phyloP scores from a whole-genome alignment of 1,284 basidiomycete species.

The Pholiota adiposa region DNA sequence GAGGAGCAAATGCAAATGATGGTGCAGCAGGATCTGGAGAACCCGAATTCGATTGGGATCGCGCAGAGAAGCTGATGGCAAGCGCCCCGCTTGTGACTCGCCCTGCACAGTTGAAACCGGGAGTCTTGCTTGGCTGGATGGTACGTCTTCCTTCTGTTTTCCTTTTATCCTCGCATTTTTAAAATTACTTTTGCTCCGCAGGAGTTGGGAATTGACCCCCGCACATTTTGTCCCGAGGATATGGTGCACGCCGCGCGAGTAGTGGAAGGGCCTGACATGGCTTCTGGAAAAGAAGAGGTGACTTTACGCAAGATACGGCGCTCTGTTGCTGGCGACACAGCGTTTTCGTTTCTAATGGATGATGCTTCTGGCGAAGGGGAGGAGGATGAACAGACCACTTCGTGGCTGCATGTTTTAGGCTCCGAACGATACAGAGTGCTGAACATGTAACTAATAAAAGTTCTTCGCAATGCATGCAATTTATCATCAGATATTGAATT shows the following conservation, averaged over 20 bases:
- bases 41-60: constrained; percentile 39
- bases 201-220: constrained; percentile 7
- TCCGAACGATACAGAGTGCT: not conserved
- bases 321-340: not conserved
- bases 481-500: not conserved
- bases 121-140: constrained; percentile 55
- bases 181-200: not conserved
- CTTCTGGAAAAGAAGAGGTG: not conserved
- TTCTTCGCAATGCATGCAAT: not conserved
- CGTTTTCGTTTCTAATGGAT: not conserved
- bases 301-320: not conserved
- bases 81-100: constrained; percentile 34
- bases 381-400: not conserved
- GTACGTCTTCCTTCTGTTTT: constrained; percentile 34
- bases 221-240: constrained; percentile 8
- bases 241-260: constrained; percentile 2
- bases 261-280: not conserved
- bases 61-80: constrained; percentile 47
- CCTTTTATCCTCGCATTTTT: not conserved
- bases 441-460: not conserved
- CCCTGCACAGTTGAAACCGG: constrained; percentile 37
- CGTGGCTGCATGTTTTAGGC: not conserved
- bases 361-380: not conserved
- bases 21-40: constrained; percentile 7
- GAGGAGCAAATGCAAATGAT: no score